Evolutionary conservation across 805 yeast genomes (phyloP).

Genomic region (Candida wancherniae): DNA sequence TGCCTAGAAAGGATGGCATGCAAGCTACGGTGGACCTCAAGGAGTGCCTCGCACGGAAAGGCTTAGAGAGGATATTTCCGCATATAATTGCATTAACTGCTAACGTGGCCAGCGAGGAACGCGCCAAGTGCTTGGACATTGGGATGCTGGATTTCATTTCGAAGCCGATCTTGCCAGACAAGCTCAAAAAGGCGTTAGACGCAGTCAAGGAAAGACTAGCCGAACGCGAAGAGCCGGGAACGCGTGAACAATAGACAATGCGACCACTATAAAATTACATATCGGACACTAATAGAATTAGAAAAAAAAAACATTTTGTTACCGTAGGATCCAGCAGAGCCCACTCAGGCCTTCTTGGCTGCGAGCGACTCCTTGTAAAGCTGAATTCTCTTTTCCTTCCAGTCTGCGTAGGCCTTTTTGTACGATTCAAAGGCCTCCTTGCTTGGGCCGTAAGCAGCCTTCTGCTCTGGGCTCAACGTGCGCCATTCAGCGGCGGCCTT

Average conservation of each 20-base stretch:
- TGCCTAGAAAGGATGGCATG: conserved; percentile 57
- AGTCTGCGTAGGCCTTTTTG: conserved; percentile 19
- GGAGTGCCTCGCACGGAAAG: conserved; percentile 22
- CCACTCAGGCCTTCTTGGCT: too few species aligned
- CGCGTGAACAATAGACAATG: too few species aligned
- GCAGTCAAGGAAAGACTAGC: too few species aligned
- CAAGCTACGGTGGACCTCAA: conserved; percentile 40
- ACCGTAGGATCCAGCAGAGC: too few species aligned
- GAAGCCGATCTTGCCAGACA: conserved; percentile 49
- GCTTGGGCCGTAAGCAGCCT: conserved; percentile 20
- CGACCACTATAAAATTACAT: too few species aligned
- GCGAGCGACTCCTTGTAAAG: conserved; percentile 13
- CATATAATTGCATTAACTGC: conserved; percentile 46
- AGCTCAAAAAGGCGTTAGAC: conserved; percentile 33
- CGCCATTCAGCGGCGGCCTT: conserved; percentile 29
- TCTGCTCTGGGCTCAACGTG: conserved; percentile 24
- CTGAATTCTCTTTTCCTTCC: conserved; percentile 29
- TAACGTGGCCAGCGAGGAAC: conserved; percentile 51
- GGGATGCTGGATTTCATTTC: conserved; percentile 53
- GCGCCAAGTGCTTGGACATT: conserved; percentile 40
- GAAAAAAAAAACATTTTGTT: too few species aligned
- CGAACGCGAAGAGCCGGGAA: too few species aligned
- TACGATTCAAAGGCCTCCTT: conserved; percentile 19
- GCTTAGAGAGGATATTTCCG: conserved; percentile 23
- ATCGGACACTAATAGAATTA: too few species aligned